These are phyloP conservation scores for Trichopus zeylanicus DNA, from an alignment of 116 monocot species.

Conservation along the genomic window DNA sequence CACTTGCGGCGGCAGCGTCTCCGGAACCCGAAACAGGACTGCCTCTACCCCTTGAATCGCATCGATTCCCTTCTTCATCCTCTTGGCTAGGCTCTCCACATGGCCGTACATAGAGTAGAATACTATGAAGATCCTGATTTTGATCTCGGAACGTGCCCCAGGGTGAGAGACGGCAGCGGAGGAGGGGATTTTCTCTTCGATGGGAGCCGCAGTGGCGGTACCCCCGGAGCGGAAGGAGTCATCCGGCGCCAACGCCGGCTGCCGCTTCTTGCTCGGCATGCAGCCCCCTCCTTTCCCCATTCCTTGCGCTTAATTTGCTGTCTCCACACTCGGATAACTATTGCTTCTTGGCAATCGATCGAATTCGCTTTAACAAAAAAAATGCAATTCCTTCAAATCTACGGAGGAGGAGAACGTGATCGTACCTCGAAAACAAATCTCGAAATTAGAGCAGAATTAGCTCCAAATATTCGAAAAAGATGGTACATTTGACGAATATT, in stretches of 20 bases:
- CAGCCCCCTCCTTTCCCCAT: conserved; percentile 95
- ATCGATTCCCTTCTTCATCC: conserved; percentile 83
- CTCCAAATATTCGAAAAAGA: no score
- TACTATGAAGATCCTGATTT: conserved; percentile 74
- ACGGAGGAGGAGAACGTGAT: not conserved
- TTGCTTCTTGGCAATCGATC: not conserved
- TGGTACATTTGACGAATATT: no score
- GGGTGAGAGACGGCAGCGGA: no score
- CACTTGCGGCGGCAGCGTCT: conserved; percentile 69
- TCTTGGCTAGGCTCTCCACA: conserved; percentile 65
- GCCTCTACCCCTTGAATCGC: conserved; percentile 60
- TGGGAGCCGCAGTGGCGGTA: not conserved
- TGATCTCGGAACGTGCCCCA: no score
- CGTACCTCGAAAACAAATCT: no score
- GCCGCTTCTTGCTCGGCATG: conserved; percentile 71
- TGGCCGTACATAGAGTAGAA: conserved; percentile 99
- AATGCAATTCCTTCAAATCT: not conserved
- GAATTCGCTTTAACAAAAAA: not conserved
- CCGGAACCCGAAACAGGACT: conserved; percentile 73
- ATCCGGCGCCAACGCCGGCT: conserved; percentile 13
- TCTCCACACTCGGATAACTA: not conserved
- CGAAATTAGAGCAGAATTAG: no score
- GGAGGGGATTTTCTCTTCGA: conserved; percentile 6
- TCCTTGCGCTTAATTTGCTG: not conserved
- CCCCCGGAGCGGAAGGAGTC: conserved; percentile 1